Evolutionary conservation across 129 eudicot species (phyloP).

Genomic region (Silybum marianum): DNA sequence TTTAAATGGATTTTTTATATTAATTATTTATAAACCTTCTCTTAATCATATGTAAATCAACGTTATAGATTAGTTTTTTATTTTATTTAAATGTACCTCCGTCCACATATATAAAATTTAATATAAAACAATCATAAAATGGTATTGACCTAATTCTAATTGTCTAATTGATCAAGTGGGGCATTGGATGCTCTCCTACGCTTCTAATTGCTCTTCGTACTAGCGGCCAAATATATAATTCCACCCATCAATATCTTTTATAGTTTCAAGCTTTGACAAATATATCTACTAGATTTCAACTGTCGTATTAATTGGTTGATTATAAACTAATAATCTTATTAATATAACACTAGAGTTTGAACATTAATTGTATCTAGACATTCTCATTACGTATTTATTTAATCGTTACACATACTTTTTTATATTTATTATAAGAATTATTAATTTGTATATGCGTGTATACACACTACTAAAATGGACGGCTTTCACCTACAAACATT

Average conservation of each 20-base stretch:
- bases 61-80: no score
- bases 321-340: not conserved
- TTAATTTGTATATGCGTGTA: not conserved
- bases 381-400: not conserved
- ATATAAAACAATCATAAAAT: not conserved
- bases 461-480: no score
- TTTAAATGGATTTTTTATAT: no score
- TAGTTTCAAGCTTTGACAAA: constrained; percentile 10
- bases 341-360: not conserved
- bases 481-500: no score
- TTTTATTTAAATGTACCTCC: not conserved
- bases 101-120: not conserved
- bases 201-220: not conserved
- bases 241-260: not conserved
- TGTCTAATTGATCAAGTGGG: constrained; percentile 1
- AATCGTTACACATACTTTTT: not conserved
- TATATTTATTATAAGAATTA: no score
- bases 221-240: not conserved
- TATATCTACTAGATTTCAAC: not conserved
- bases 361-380: not conserved
- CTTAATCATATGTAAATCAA: no score
- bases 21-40: no score
- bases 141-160: not conserved
- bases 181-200: constrained; percentile 1
- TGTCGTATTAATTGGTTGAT: not conserved